A percentile compares a stretch with the other conserved stretches of the same genome.
Evolutionary conservation across 192 early-diverging fungal species (phyloP).

Genomic region (Spinellus fusiger): DNA sequence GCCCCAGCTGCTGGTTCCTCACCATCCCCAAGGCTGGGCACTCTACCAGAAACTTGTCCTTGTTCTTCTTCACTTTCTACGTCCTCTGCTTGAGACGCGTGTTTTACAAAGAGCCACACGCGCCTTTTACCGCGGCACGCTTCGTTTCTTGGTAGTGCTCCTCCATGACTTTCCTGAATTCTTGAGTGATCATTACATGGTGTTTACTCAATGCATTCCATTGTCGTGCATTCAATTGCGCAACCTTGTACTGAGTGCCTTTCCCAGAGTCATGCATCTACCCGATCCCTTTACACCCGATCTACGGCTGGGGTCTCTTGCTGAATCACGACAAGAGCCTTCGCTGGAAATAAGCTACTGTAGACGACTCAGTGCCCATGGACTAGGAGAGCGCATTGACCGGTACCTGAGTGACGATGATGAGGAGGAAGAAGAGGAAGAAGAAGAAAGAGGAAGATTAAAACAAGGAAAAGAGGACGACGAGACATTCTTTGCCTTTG

Average conservation of each 20-base stretch:
- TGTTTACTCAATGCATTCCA: constrained; percentile 88
- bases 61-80: constrained; percentile 74
- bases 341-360: neutral
- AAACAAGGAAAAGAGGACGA: neutral
- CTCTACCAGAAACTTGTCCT: constrained; percentile 78
- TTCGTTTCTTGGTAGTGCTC: constrained; percentile 85
- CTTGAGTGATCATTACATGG: constrained; percentile 84
- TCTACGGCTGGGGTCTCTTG: constrained; percentile 79
- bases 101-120: constrained; percentile 65
- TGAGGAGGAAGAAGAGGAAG: too few relatives aligned
- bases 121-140: constrained; percentile 81
- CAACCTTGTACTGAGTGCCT: constrained; percentile 93
- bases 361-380: neutral
- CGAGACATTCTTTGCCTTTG: neutral
- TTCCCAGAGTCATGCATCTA: constrained; percentile 88
- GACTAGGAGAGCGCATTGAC: neutral
- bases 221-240: constrained; percentile 87
- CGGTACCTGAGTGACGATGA: neutral
- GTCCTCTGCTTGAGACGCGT: constrained; percentile 67
- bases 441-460: too few relatives aligned
- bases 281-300: constrained; percentile 96
- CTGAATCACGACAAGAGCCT: constrained; percentile 70
- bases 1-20: constrained; percentile 72
- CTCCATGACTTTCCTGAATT: constrained; percentile 98
- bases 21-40: constrained; percentile 74